Base-by-base conservation (phyloP, 306 rosid species). In the Vicia villosa region DNA sequence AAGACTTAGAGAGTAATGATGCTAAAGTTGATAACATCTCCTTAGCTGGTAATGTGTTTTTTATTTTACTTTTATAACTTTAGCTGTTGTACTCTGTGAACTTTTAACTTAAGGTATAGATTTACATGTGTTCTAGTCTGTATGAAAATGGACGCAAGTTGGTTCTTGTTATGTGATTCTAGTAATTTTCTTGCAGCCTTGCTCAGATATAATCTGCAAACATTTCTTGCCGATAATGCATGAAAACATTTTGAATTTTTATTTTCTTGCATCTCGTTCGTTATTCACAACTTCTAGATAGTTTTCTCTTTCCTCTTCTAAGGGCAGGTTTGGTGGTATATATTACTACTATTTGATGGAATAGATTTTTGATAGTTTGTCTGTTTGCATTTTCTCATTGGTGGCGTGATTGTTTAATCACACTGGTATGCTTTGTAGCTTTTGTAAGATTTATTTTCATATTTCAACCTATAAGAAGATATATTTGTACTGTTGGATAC, bases 41-140 rank as follows among this genome's bases (percentile, higher is more conserved):
- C 73, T 67, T 66, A 75, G 45, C 82, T 42, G 93, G 96, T 93
- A 83, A 72, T 77, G 12, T 52, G 32, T 12, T 28, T 65, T 65
- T 79, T 21, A 24, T 59, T 57, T 54, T 66, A 58, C 56, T 69
- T 64, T 45, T 51, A 41, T 62, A 21, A 32, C 45, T 73, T 68
- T 58, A 66, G 68, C 69, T 72, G 36, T 34, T 77, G 62, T 55
- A 19, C 13, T 69, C 32, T 34, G 10, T 40, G 37, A 58, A 4
- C 14, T 63, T 57, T 20, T 37, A 55, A 38, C 73, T 73, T 43
- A 34, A 3, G 20, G 41, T 58, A 40, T 73, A 62, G 55, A 34
- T 45, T 69, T 77, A 34, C 70, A 6, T 41, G 41, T 70, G 61
- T 58, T 69, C 17, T 21, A 17, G 30, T 67, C 10, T 5, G 47